Evolutionary conservation across 1,284 basidiomycete species (phyloP).

Genomic region (Naganishia sp.): DNA sequence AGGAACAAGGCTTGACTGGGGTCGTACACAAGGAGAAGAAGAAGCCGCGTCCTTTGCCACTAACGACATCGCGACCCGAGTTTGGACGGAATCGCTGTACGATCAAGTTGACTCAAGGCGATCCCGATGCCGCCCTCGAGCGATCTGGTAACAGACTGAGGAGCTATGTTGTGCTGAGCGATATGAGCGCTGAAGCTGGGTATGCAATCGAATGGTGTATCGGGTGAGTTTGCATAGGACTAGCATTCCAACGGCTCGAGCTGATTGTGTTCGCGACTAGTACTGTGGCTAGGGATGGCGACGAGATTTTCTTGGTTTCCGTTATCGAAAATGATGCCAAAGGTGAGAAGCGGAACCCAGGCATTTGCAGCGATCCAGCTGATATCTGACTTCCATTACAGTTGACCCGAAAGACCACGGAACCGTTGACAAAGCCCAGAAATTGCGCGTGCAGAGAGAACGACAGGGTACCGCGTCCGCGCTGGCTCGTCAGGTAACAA

Average conservation of each 20-base stretch:
- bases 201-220: conserved; percentile 96
- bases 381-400: not conserved
- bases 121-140: conserved; percentile 64
- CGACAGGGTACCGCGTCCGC: conserved; percentile 86
- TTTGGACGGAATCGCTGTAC: conserved; percentile 93
- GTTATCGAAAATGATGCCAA: conserved; percentile 92
- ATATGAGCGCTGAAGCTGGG: conserved; percentile 86
- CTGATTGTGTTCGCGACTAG: conserved; percentile 46
- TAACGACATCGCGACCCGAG: conserved; percentile 70
- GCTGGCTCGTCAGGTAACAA: conserved; percentile 81
- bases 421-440: conserved; percentile 68
- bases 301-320: conserved; percentile 83
- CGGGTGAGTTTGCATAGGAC: conserved; percentile 45
- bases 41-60: conserved; percentile 55
- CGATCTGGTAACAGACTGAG: conserved; percentile 62
- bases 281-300: conserved; percentile 91
- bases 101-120: conserved; percentile 81
- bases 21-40: conserved; percentile 40
- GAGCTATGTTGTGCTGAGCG: conserved; percentile 86
- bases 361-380: conserved; percentile 8
- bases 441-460: conserved; percentile 85
- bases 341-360: conserved; percentile 57
- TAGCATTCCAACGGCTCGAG: too few relatives aligned
- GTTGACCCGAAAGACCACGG: conserved; percentile 75
- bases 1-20: conserved; percentile 10